Evolutionary conservation across 345 rosid species (phyloP), one percentile per base, ranked within the genome.

Genomic region (Rhodamnia rubescens): DNA sequence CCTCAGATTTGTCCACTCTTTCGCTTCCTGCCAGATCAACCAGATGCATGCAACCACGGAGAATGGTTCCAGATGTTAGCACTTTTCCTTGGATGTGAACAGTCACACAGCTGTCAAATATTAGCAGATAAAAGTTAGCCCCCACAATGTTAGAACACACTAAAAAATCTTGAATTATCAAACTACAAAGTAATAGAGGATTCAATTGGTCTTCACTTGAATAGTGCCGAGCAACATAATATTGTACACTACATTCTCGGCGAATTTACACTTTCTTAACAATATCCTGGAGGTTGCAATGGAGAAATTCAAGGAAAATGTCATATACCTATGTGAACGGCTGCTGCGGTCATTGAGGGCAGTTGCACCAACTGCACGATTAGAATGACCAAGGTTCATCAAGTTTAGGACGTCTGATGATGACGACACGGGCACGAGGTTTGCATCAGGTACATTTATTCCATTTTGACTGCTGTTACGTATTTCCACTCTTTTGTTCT

Each of bases 11-110:
- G 89, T 96, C 98, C 18, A 97, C 98, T 86, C 98, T 92, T 89
- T 97, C 98, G 27, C 99, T 96, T 85, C 99, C 99, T 1, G 99
- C 99, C 83, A 97, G 93, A 82, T 97, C 99, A 89, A 97, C 98
- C 88, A 97, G 90, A 92, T 97, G 98, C 98, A 97, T 93, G 53
- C 96, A 95, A 64, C 98, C 98, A 47, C 92, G 96, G 51, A 92
- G 92, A 87, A 88, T 85, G 82, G 85, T 26, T 53, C 98, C 99
- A 24, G 98, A 91, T 12, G 98, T 90, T 87, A 95, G 87, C 86
- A 94, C 96, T 91, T 89, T 94, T 83, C 99, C 98, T 91, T 92
- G 98, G 89, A 96, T 96, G 85, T 96, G 99, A 89, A 97, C 98
- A 27, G 98, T 97, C 88, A 97, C 89, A 90, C 98, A 97, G 88